These are phyloP conservation scores for thale cress (Arabidopsis thaliana) DNA, from an alignment of 345 rosid genomes.

Conservation along the genomic window DNA sequence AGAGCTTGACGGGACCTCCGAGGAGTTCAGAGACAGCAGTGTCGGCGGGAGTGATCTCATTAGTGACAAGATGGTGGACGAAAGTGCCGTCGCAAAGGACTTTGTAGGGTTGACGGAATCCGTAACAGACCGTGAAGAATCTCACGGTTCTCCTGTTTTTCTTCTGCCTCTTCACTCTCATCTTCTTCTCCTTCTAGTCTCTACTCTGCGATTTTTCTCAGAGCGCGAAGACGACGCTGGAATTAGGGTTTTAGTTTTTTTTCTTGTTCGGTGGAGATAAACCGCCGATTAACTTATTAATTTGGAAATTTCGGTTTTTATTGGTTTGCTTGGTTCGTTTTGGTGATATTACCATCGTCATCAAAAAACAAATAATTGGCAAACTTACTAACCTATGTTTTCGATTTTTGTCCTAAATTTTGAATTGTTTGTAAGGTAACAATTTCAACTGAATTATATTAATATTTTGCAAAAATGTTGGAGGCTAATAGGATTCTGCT, in stretches of 20 bases:
- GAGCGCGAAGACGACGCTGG: constrained; percentile 16
- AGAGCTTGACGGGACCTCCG: constrained; percentile 78
- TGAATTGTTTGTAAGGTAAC: neutral
- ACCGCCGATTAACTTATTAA: neutral
- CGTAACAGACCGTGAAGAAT: constrained; percentile 74
- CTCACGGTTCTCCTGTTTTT: constrained; percentile 74
- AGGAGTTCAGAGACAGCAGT: constrained; percentile 65
- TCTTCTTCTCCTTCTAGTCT: constrained; percentile 46
- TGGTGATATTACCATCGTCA: neutral
- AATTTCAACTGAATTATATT: too few relatives aligned
- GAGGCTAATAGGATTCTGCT: too few relatives aligned
- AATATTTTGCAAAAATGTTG: too few relatives aligned
- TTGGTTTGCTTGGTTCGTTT: neutral
- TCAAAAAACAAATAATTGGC: neutral
- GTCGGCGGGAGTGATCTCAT: constrained; percentile 69
- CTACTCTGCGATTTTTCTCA: neutral
- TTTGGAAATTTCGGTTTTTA: neutral
- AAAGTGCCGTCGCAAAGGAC: constrained; percentile 87
- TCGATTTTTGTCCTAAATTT: neutral
- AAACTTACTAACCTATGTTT: neutral
- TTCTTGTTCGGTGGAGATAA: neutral
- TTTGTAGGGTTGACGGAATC: constrained; percentile 81
- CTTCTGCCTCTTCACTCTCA: constrained; percentile 87
- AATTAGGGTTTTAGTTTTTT: constrained; percentile 27
- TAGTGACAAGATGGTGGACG: constrained; percentile 66